A percentile compares a stretch with the other conserved stretches of the same genome.
phyloP scores from a whole-genome alignment of 805 yeast genomes.

The Clavispora vitiphila region DNA sequence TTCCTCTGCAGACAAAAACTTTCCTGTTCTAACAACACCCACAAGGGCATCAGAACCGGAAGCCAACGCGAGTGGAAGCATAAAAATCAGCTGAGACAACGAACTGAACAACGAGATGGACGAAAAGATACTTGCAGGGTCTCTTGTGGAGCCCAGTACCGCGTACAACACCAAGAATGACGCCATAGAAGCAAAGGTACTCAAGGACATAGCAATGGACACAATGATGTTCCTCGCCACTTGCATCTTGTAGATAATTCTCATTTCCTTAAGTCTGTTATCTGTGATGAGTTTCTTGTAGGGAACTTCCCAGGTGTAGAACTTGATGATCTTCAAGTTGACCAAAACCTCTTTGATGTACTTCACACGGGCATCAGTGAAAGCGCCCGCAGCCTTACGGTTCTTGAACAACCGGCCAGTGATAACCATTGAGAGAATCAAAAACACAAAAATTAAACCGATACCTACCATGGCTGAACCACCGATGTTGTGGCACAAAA shows the following conservation, averaged over 20 bases:
- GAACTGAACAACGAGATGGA: constrained; percentile 65
- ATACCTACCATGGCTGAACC: constrained; percentile 69
- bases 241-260: constrained; percentile 56
- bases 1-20: constrained; percentile 44
- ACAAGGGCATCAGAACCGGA: constrained; percentile 64
- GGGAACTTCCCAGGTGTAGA: constrained; percentile 88
- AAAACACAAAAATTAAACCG: constrained; percentile 48
- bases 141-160: constrained; percentile 21
- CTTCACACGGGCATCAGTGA: constrained; percentile 74
- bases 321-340: constrained; percentile 77
- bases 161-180: constrained; percentile 37
- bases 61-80: constrained; percentile 68
- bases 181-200: constrained; percentile 68
- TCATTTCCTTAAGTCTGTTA: constrained; percentile 60
- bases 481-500: constrained; percentile 66
- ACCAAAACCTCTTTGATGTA: constrained; percentile 73
- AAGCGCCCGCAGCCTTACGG: constrained; percentile 53
- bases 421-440: constrained; percentile 39
- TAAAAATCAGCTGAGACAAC: constrained; percentile 55
- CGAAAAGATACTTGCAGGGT: constrained; percentile 63
- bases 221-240: constrained; percentile 56
- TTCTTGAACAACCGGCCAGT: constrained; percentile 50
- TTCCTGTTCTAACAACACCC: constrained; percentile 55
- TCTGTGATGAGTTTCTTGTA: constrained; percentile 53
- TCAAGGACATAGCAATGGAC: constrained; percentile 62